Percentiles rank a stretch among this genome's conserved stretches.
Evolutionary conservation across 192 early-diverging fungal species (phyloP).

Genomic region (Mortierella claussenii): DNA sequence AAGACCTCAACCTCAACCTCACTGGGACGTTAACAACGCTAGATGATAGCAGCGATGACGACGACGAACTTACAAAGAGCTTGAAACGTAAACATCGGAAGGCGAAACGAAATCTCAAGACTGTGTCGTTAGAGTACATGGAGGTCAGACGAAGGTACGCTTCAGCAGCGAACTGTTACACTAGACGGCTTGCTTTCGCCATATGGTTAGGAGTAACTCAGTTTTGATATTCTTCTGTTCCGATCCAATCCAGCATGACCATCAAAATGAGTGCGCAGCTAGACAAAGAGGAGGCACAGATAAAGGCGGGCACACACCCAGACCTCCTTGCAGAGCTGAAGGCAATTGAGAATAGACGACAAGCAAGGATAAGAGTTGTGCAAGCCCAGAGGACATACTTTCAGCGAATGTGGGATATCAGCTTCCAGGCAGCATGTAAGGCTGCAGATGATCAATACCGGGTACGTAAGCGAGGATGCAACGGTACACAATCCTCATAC

Average conservation of each 20-base stretch:
- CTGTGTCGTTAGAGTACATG: conserved; percentile 23
- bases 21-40: conserved; percentile 21
- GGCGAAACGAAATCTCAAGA: conserved; percentile 13
- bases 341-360: conserved; percentile 41
- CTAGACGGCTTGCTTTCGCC: background rate
- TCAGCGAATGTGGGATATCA: conserved; percentile 17
- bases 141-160: conserved; percentile 11
- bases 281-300: conserved; percentile 37
- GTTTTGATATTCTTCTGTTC: background rate
- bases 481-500: too few relatives aligned
- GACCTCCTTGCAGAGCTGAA: conserved; percentile 33
- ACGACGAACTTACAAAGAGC: conserved; percentile 34
- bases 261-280: conserved; percentile 15
- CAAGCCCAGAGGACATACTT: conserved; percentile 19
- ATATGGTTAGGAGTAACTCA: background rate
- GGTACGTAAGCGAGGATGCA: too few relatives aligned
- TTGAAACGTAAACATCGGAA: conserved; percentile 33
- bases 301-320: conserved; percentile 42
- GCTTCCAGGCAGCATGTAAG: conserved; percentile 36
- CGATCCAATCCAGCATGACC: conserved; percentile 10
- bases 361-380: conserved; percentile 6
- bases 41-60: conserved; percentile 38
- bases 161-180: too few relatives aligned
- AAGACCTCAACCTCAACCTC: conserved; percentile 41
- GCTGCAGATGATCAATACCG: conserved; percentile 40